Conservation (phyloP, 768 basidiomycete species). For the Suillus ampliporus region DNA sequence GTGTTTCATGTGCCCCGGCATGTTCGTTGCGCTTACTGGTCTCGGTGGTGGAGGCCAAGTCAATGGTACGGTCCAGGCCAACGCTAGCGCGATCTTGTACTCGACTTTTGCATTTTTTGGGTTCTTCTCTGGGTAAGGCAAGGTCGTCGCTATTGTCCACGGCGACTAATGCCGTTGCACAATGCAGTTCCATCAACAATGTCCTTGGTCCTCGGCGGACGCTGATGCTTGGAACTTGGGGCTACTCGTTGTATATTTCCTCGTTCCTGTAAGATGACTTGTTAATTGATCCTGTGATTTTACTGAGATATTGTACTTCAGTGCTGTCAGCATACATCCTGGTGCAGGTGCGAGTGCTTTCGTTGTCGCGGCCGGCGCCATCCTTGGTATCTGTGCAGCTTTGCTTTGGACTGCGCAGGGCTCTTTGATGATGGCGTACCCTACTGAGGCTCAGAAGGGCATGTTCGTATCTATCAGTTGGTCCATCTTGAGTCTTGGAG, state of each 20-base stretch:
- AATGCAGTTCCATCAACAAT: slow-evolving; percentile 78
- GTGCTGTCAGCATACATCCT: slow-evolving; percentile 70
- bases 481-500: slow-evolving; percentile 78
- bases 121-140: slow-evolving; percentile 70
- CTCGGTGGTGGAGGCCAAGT: slow-evolving; percentile 83
- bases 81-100: slow-evolving; percentile 73
- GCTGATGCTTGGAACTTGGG: slow-evolving; percentile 68
- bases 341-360: slow-evolving; percentile 60
- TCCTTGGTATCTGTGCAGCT: slow-evolving; percentile 69
- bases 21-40: slow-evolving; percentile 82
- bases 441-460: slow-evolving; percentile 76
- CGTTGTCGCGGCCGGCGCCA: slow-evolving; percentile 67
- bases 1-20: slow-evolving; percentile 62
- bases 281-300: not conserved
- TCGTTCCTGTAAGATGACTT: slow-evolving; percentile 63
- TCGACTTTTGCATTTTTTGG: slow-evolving; percentile 62
- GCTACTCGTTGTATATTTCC: slow-evolving; percentile 75
- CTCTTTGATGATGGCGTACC: slow-evolving; percentile 78
- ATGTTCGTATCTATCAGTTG: slow-evolving; percentile 76
- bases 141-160: not conserved
- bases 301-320: slow-evolving; percentile 28
- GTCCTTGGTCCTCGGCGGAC: slow-evolving; percentile 72
- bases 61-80: slow-evolving; percentile 66
- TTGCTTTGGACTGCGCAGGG: slow-evolving; percentile 82
- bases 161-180: not conserved